Evolutionary conservation across 2,329 filamentous ascomycete genomes (phyloP).

Genomic region (Fusarium sp.): DNA sequence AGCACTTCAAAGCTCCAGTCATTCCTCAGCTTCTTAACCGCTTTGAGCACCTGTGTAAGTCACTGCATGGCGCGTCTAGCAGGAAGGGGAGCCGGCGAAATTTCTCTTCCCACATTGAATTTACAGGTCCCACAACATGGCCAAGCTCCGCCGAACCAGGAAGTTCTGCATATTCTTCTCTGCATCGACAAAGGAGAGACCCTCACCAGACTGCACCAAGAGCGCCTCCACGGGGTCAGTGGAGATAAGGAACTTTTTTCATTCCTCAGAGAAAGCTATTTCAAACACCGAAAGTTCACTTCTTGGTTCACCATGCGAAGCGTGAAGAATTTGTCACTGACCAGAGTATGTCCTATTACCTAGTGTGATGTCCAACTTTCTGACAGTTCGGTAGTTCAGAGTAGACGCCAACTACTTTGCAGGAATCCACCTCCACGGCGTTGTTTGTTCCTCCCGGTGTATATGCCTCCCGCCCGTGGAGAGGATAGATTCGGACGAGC

Average conservation of each 20-base stretch:
- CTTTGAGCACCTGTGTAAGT: too few species aligned
- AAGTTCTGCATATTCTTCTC: neutral
- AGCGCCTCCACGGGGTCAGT: neutral
- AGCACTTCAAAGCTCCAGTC: too few species aligned
- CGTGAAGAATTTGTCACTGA: neutral
- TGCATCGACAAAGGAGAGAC: neutral
- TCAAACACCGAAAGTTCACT: neutral
- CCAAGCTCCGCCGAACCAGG: too few species aligned
- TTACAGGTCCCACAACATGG: neutral
- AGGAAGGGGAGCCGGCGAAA: neutral
- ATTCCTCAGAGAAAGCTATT: neutral
- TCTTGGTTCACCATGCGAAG: neutral
- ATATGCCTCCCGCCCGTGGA: neutral
- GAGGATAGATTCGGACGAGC: neutral
- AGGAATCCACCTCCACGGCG: neutral
- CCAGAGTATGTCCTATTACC: neutral
- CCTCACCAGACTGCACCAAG: neutral
- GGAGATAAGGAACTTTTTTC: too few species aligned
- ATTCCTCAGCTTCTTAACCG: too few species aligned
- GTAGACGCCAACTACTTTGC: neutral
- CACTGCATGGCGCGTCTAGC: neutral
- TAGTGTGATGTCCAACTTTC: too few species aligned
- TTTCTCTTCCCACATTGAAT: neutral
- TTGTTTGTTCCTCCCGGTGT: neutral
- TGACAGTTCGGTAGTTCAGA: neutral